Percentiles rank a stretch among this genome's conserved stretches.
Evolutionary conservation across 2,329 filamentous ascomycete species (phyloP).

Genomic region (Periconia sp.): DNA sequence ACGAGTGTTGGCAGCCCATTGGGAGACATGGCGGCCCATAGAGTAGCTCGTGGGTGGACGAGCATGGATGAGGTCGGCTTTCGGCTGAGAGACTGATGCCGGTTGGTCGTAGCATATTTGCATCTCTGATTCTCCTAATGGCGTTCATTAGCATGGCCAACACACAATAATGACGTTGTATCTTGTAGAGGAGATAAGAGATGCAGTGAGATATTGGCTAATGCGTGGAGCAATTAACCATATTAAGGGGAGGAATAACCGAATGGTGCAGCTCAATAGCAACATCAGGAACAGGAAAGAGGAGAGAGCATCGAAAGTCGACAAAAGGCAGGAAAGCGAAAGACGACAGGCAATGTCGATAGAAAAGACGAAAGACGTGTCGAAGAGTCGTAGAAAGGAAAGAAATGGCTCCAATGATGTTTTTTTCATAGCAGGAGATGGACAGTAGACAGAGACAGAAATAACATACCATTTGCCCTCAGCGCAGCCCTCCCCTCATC

Average conservation of each 20-base stretch:
- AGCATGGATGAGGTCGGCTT: conserved; percentile 33
- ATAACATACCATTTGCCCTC: conserved; percentile 35
- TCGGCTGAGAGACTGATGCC: conserved; percentile 30
- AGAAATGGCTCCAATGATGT: not conserved
- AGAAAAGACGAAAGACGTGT: not conserved
- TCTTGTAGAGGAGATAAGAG: conserved; percentile 6
- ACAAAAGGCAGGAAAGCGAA: conserved; percentile 3
- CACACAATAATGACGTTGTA: too few species aligned
- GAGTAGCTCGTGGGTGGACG: conserved; percentile 45
- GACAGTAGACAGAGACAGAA: conserved; percentile 12
- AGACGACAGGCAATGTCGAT: not conserved
- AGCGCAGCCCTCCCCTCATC: conserved; percentile 24
- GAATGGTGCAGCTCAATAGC: conserved; percentile 28
- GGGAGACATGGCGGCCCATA: conserved; percentile 41
- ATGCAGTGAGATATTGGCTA: conserved; percentile 17
- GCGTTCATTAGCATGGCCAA: conserved; percentile 20
- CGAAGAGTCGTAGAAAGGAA: conserved; percentile 3
- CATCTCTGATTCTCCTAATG: conserved; percentile 30
- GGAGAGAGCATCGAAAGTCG: conserved; percentile 8
- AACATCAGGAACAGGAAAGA: conserved; percentile 23
- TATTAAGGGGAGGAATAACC: conserved; percentile 30
- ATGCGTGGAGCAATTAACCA: conserved; percentile 22
- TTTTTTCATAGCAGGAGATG: conserved; percentile 7
- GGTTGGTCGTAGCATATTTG: conserved; percentile 44
- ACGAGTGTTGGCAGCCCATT: conserved; percentile 42